Conservation (phyloP, 1,139 yeast species). For the Zygoascus meyerae region DNA sequence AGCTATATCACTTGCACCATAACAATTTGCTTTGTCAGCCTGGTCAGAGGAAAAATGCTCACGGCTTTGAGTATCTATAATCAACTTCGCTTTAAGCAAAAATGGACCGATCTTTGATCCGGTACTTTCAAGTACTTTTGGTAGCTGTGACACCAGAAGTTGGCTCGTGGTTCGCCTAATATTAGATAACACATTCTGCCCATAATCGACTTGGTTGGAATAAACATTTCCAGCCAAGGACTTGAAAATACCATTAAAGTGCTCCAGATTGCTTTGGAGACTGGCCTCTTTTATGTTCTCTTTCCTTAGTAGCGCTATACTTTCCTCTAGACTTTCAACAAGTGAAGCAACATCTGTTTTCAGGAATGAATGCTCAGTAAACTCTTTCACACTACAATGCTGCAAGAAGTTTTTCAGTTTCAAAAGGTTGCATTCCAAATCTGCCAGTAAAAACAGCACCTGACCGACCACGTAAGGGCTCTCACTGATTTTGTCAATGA, state of each 20-base stretch:
- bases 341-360: conserved; percentile 10
- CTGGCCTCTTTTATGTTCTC: conserved; percentile 17
- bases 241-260: neutral
- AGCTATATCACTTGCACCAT: neutral
- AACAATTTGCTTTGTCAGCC: conserved; percentile 4
- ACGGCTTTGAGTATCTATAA: neutral
- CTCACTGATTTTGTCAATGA: conserved; percentile 13
- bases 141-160: neutral
- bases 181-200: neutral
- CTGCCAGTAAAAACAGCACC: conserved; percentile 16
- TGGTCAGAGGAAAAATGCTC: neutral
- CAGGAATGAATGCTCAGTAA: conserved; percentile 2
- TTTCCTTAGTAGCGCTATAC: conserved; percentile 16
- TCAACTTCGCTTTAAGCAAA: neutral
- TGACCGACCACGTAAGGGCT: conserved; percentile 15
- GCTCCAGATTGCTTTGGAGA: conserved; percentile 10
- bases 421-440: conserved; percentile 16
- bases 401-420: conserved; percentile 14
- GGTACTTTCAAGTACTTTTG: neutral
- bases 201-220: conserved; percentile 5
- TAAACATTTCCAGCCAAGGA: neutral
- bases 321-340: too few species aligned
- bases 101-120: neutral
- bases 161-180: neutral
- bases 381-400: conserved; percentile 18